Base-by-base conservation (phyloP, 1,284 basidiomycete genomes). In the Ganoderma lingzhi region DNA sequence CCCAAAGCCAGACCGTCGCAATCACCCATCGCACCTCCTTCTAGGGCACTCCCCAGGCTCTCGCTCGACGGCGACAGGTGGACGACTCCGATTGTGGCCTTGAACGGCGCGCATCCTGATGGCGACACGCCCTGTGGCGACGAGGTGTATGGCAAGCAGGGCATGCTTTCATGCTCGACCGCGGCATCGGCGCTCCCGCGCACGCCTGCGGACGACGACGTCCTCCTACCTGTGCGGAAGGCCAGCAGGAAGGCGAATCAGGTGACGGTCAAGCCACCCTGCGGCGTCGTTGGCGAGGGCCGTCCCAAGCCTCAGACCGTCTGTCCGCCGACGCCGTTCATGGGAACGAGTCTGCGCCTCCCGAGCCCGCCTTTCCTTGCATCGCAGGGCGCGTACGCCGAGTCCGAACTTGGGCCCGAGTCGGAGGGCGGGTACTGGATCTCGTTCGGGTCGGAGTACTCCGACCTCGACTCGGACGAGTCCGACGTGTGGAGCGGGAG, bases 241-340 rank as follows among this genome's bases (percentile, higher is more conserved):
- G 37, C 35, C 4, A 39, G 30, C 48, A 0, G 6, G n/a, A 51
- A 51, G 48, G 19, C 53, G 30, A 32, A 14, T 41, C 12, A 14
- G 10, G 12, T 23, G 23, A 23, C 39, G 35, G 35, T 17, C 56
- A 35, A 59, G 9, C n/a, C 59, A 23, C 41, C 9, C 12, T 61
- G 59, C 39, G 59, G 59, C 37, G 28, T 44, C 19, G 44, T 61
- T 32, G 59, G 59, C 14, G 59, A 61, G 23, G 59, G 59, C 39
- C 59, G 59, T 9, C 59, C 59, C 14, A 39, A 28, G 12, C 59
- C 58, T 3, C 35, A 23, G 19, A 39, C 6, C 12, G 59, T 17
- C 23, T 44, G 23, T 19, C 58, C 58, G 58, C 58, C 35, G 58
- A 60, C 37, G 37, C 59, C 59, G 28, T 28, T 61, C 41, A 4